These are phyloP conservation scores for Pichia sp. DNA, from an alignment of 1,139 yeast genomes.

Conservation along the genomic window DNA sequence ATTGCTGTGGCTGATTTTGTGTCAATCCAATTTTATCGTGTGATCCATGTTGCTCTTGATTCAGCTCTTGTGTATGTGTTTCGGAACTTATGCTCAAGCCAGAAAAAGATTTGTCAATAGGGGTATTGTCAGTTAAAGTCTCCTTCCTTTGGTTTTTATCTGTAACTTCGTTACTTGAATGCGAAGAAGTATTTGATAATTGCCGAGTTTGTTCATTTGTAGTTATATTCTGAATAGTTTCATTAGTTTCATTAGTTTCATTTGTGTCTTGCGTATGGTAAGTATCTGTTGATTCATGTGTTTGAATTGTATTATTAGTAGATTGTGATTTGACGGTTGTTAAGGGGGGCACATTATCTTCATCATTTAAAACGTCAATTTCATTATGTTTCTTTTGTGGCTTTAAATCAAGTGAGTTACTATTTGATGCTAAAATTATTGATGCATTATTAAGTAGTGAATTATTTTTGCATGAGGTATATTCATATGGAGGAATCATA, in stretches of 20 bases:
- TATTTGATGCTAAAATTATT: background rate
- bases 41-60: background rate
- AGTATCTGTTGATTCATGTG: background rate
- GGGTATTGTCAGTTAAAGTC: background rate
- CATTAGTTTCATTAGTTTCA: background rate
- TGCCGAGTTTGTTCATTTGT: conserved; percentile 7
- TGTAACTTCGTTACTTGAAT: background rate
- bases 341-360: background rate
- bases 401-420: conserved; percentile 1
- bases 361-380: background rate
- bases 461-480: conserved; percentile 4
- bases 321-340: background rate
- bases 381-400: background rate
- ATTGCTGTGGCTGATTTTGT: background rate
- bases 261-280: background rate
- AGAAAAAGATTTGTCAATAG: background rate
- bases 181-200: conserved; percentile 5
- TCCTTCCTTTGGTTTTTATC: background rate
- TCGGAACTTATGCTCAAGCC: background rate
- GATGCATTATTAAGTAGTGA: conserved; percentile 2
- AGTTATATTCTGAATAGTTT: background rate
- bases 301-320: background rate
- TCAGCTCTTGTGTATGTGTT: background rate
- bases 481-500: conserved; percentile 7
- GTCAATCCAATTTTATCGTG: background rate